These are phyloP conservation scores for Scleroderma bovista DNA, from an alignment of 768 basidiomycete species.

Conservation along the genomic window DNA sequence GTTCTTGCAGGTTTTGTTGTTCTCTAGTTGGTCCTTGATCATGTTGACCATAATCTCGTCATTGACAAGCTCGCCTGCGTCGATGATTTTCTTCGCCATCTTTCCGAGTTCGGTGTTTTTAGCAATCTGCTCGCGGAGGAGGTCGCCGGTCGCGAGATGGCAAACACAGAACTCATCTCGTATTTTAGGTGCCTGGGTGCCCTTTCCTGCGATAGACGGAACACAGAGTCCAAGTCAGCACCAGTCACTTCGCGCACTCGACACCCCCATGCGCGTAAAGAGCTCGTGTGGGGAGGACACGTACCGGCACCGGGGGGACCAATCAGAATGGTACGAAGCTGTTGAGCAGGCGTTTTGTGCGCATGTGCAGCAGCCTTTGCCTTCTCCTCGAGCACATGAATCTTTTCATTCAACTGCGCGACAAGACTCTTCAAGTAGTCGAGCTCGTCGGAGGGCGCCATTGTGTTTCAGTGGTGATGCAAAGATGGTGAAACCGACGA, in stretches of 20 bases:
- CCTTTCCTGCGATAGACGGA: constrained; percentile 65
- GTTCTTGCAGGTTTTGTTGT: constrained; percentile 89
- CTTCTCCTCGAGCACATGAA: constrained; percentile 67
- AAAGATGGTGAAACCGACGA: background rate
- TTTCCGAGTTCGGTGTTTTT: constrained; percentile 83
- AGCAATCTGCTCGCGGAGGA: constrained; percentile 92
- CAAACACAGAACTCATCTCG: constrained; percentile 92
- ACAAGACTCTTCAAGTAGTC: constrained; percentile 95
- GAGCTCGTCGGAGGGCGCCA: constrained; percentile 74
- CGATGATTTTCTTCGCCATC: constrained; percentile 97
- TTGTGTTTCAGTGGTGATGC: constrained; percentile 20
- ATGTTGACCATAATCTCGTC: constrained; percentile 98
- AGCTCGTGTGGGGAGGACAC: constrained; percentile 19
- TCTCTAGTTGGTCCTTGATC: constrained; percentile 93
- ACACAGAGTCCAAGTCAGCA: background rate
- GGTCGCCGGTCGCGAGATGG: constrained; percentile 98
- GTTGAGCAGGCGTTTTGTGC: constrained; percentile 61
- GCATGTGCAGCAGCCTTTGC: constrained; percentile 41
- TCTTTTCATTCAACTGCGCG: constrained; percentile 86
- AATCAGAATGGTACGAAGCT: constrained; percentile 86
- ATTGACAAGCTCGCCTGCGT: constrained; percentile 87
- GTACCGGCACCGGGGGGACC: constrained; percentile 96
- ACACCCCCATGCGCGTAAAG: background rate
- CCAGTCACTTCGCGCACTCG: background rate
- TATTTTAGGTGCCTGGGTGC: constrained; percentile 94